Percentiles rank a stretch among this genome's conserved stretches.
Evolutionary conservation across 192 early-diverging fungal species (phyloP).

Genomic region (Backusella psychrophila): DNA sequence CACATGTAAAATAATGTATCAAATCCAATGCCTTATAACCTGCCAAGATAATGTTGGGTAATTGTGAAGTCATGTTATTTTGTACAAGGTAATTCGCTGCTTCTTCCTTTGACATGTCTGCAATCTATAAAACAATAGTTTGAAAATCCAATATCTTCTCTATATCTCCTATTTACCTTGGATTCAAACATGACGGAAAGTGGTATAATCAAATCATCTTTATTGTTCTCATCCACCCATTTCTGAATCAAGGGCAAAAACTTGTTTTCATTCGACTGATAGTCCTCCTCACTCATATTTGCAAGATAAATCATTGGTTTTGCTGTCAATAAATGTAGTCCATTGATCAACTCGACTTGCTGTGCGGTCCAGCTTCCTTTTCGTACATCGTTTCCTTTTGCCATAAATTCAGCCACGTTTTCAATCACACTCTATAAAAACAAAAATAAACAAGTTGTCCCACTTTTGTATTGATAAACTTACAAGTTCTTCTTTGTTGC

Average conservation of each 20-base stretch:
- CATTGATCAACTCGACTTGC: constrained; percentile 72
- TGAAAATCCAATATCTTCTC: background rate
- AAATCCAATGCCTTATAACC: constrained; percentile 71
- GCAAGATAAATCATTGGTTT: constrained; percentile 75
- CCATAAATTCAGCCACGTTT: constrained; percentile 52
- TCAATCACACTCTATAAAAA: constrained; percentile 17
- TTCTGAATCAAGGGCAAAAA: constrained; percentile 60
- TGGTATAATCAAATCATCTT: constrained; percentile 66
- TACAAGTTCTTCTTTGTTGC: constrained; percentile 85
- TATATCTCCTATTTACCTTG: constrained; percentile 22
- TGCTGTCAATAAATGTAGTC: constrained; percentile 69
- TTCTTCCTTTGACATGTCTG: constrained; percentile 41
- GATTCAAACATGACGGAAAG: constrained; percentile 67
- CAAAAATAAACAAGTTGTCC: background rate
- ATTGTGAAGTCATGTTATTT: constrained; percentile 36
- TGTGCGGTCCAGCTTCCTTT: constrained; percentile 62
- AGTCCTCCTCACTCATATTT: constrained; percentile 73
- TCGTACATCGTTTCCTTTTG: constrained; percentile 67
- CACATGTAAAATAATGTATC: constrained; percentile 75
- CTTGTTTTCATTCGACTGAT: constrained; percentile 60
- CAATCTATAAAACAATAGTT: constrained; percentile 16
- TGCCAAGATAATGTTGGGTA: constrained; percentile 65
- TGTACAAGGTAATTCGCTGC: constrained; percentile 42
- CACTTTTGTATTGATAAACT: background rate
- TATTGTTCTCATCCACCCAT: constrained; percentile 71